These are phyloP conservation scores for Penicillium sp. DNA, from an alignment of 2,329 filamentous ascomycete genomes.

Conservation along the genomic window DNA sequence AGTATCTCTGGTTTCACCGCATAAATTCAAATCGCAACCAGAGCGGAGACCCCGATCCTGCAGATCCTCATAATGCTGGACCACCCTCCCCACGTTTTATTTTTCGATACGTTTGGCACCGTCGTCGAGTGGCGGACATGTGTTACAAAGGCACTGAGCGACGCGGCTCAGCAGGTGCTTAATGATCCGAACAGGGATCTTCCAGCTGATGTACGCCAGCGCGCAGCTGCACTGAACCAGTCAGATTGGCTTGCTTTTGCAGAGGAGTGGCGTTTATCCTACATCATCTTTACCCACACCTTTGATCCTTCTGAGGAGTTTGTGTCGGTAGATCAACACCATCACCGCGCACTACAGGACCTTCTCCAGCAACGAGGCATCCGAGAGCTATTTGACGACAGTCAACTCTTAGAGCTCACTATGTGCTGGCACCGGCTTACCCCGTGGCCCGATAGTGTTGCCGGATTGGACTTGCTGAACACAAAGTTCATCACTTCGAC, in stretches of 20 bases:
- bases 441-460: slow-evolving; percentile 65
- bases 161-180: slow-evolving; percentile 52
- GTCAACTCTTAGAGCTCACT: slow-evolving; percentile 62
- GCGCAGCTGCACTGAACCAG: slow-evolving; percentile 53
- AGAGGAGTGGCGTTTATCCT: slow-evolving; percentile 68
- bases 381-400: slow-evolving; percentile 60
- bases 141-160: slow-evolving; percentile 60
- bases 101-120: slow-evolving; percentile 52
- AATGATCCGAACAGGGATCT: slow-evolving; percentile 49
- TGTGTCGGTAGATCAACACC: slow-evolving; percentile 72
- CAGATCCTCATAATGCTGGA: slow-evolving; percentile 22
- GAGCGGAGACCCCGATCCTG: background rate
- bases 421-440: slow-evolving; percentile 70
- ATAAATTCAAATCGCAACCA: background rate
- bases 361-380: slow-evolving; percentile 61
- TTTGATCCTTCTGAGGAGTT: slow-evolving; percentile 50
- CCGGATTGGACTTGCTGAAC: slow-evolving; percentile 59
- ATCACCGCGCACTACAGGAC: slow-evolving; percentile 61
- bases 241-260: slow-evolving; percentile 66
- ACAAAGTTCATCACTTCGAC: slow-evolving; percentile 62
- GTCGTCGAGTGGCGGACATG: slow-evolving; percentile 75
- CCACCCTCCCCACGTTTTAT: slow-evolving; percentile 25
- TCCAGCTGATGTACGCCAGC: slow-evolving; percentile 48
- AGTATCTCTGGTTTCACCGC: background rate
- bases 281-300: slow-evolving; percentile 60